These are phyloP conservation scores for Macadamia tetraphylla DNA, from an alignment of 164 flowering plant species.

Conservation along the genomic window DNA sequence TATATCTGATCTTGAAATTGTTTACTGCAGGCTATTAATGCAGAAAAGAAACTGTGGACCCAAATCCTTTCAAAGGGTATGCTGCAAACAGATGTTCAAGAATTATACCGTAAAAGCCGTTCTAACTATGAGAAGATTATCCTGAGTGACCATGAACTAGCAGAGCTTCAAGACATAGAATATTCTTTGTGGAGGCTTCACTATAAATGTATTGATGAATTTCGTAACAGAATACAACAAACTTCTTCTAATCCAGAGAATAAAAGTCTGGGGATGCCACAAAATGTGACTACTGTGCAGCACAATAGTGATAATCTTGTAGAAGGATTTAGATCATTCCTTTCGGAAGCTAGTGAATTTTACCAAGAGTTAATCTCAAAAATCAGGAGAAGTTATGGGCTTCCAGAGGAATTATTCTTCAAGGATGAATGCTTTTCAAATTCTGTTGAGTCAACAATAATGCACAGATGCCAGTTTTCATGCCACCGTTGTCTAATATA, in stretches of 20 bases:
- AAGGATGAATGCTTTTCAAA: conserved; percentile 13
- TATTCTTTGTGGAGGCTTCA: conserved; percentile 80
- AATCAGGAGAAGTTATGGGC: conserved; percentile 35
- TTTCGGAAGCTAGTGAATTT: conserved; percentile 55
- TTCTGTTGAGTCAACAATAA: conserved; percentile 22
- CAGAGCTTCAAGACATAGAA: conserved; percentile 56
- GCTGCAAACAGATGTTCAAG: conserved; percentile 41
- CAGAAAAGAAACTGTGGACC: conserved; percentile 56
- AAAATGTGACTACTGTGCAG: conserved; percentile 16
- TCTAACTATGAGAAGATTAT: conserved; percentile 53
- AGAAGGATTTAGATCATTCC: conserved; percentile 48
- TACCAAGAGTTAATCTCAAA: conserved; percentile 50
- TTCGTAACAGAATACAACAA: conserved; percentile 44
- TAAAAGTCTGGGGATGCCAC: conserved; percentile 10
- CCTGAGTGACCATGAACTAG: conserved; percentile 30
- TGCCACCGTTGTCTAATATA: conserved; percentile 75
- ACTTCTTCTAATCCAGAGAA: conserved; percentile 23
- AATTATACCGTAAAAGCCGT: conserved; percentile 48
- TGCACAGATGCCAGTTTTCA: conserved; percentile 37
- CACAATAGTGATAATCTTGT: conserved; percentile 19
- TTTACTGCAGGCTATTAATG: conserved; percentile 44
- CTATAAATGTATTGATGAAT: conserved; percentile 77
- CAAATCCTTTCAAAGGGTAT: conserved; percentile 50
- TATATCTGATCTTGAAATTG: neutral
- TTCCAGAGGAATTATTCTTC: conserved; percentile 30